Evolutionary conservation across 495 filamentous ascomycete species (phyloP), one percentile per base, ranked within the genome.

Genomic region (Hypoxylon fuscum): DNA sequence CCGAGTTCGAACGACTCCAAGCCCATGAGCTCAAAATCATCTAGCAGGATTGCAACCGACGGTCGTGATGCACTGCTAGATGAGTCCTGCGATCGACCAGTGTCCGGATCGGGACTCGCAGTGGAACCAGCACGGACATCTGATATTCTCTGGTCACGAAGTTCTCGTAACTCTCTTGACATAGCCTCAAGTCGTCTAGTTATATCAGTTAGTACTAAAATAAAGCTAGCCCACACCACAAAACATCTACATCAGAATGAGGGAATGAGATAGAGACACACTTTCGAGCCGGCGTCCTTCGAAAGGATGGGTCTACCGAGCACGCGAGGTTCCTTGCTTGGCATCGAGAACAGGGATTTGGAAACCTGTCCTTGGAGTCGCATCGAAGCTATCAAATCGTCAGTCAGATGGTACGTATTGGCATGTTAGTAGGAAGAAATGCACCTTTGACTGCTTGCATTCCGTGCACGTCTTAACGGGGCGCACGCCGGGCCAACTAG

Each of bases 371-470:
- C 37, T 60, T 68, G 9, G 70, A 70, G 45, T 72, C 70, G 62
- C 70, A 72, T 15, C 68, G 68, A 37, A 72, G 59, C 70, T 72
- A 40, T 32, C 3, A 25, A 31, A 15, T 29, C 12, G 52, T 65
- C 35, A 59, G 55, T 27, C 17, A 17, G 42, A 14, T 17, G 14
- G 12, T 35, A 37, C 20, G 12, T 35, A 37, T 48, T 20, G 22
- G 29, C 14, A 22, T 32, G 43, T n/a, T 17, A 29, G 17, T 5
- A 21, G 8, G 32, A 23, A 23, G 10, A 42, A 37, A 23, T 15
- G 9, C 54, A 69, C 69, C 58, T 72, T 72, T 18, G 69, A 70
- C 47, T 72, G 69, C 22, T 72, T 72, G 62, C 69, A 72, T 62
- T 72, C 69, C 21, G 69, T 72, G 55, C 69, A 72, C 0, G 69